Conservation (phyloP, 2,329 filamentous ascomycete genomes). For the Cadophora sp. region DNA sequence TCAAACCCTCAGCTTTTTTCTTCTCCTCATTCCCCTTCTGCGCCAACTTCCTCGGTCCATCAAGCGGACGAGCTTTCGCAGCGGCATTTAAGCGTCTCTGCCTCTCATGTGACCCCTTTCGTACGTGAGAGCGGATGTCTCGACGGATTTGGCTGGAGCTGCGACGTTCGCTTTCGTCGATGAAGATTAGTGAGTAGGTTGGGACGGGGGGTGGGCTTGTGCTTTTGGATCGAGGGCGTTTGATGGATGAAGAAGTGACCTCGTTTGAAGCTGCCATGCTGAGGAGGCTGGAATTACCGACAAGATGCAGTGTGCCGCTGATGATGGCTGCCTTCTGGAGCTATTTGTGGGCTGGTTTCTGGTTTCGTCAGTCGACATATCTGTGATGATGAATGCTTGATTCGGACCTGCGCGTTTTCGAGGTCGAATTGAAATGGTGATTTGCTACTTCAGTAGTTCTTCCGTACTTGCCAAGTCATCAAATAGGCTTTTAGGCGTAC, state of each 20-base stretch:
- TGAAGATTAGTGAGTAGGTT: constrained; percentile 1
- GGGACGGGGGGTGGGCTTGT: background rate
- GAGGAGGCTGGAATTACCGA: background rate
- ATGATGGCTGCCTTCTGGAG: background rate
- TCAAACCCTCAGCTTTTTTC: background rate
- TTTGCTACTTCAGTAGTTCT: background rate
- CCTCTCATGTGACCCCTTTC: constrained; percentile 3
- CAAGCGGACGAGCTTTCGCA: constrained; percentile 1
- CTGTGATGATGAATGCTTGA: background rate
- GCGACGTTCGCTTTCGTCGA: constrained; percentile 8
- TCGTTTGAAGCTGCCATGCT: background rate
- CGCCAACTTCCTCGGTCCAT: background rate
- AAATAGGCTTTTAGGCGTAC: background rate
- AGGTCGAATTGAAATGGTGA: background rate
- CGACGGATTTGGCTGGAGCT: background rate
- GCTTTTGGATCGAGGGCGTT: background rate
- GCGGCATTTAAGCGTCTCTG: constrained; percentile 1
- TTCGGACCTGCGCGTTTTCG: background rate
- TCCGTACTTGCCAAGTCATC: background rate
- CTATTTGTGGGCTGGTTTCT: background rate
- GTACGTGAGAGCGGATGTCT: constrained; percentile 12
- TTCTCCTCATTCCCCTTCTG: background rate
- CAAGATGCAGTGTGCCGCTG: background rate
- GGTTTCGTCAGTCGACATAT: background rate
- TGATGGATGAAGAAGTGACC: background rate